A percentile compares a stretch with the other conserved stretches of the same genome.
These are phyloP conservation scores for Chlorella sp. DNA, from an alignment of 139 green algal species.

Conservation along the genomic window DNA sequence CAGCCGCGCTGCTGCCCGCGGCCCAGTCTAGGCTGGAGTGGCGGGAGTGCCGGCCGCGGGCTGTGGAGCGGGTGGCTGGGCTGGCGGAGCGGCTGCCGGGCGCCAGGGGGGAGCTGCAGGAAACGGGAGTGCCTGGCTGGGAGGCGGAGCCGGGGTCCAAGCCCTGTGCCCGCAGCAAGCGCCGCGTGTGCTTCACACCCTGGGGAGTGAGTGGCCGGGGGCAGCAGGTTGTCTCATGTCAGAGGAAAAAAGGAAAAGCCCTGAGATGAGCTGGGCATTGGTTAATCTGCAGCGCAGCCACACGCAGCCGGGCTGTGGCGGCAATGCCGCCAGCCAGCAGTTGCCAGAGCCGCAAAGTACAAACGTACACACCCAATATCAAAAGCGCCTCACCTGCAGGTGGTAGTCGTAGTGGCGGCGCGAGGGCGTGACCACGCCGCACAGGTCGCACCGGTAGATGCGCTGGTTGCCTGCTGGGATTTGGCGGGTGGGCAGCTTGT, in stretches of 20 bases:
- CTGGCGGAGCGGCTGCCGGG: slow-evolving; percentile 9
- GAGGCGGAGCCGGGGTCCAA: slow-evolving; percentile 20
- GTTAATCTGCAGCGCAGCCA: too few relatives aligned
- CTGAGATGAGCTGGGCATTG: too few relatives aligned
- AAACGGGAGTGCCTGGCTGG: slow-evolving; percentile 20
- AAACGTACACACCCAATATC: too few relatives aligned
- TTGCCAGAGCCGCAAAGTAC: too few relatives aligned
- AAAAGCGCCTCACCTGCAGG: slow-evolving; percentile 34
- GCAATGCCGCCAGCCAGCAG: too few relatives aligned
- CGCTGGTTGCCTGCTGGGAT: slow-evolving; percentile 6
- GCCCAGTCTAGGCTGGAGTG: slow-evolving; percentile 6
- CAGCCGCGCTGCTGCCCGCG: background rate
- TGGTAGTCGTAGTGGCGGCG: slow-evolving; percentile 41
- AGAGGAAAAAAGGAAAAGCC: too few relatives aligned
- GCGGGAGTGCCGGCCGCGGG: background rate
- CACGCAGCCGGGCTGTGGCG: too few relatives aligned
- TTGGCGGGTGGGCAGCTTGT: too few relatives aligned
- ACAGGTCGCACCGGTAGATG: slow-evolving; percentile 45
- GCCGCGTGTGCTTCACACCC: slow-evolving; percentile 34
- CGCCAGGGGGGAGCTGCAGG: background rate
- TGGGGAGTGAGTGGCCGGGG: background rate
- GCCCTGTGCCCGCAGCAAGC: slow-evolving; percentile 1
- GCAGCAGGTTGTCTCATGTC: too few relatives aligned
- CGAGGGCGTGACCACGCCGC: slow-evolving; percentile 39
- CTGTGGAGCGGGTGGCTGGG: background rate